These are phyloP conservation scores for Neoscytalidium dimidiatum DNA, from an alignment of 2,329 filamentous ascomycete genomes.

Conservation along the genomic window DNA sequence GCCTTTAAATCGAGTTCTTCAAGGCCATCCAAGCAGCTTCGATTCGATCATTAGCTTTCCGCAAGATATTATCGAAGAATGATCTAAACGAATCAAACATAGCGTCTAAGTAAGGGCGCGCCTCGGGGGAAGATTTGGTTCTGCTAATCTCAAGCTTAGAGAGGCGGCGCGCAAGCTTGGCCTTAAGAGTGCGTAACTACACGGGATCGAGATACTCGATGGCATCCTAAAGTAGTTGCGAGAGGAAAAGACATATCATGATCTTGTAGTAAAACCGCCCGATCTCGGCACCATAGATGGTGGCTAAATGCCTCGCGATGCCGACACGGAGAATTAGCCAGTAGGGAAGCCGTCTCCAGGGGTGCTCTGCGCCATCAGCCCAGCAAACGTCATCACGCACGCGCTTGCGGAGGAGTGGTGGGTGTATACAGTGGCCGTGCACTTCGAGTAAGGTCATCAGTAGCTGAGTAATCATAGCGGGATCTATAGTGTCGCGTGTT, in stretches of 20 bases:
- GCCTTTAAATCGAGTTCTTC: slow-evolving; percentile 33
- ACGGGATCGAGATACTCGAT: slow-evolving; percentile 37
- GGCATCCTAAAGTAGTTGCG: slow-evolving; percentile 48
- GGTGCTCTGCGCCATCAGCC: slow-evolving; percentile 44
- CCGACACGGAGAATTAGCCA: slow-evolving; percentile 66
- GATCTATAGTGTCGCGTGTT: slow-evolving; percentile 58
- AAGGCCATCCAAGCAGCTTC: slow-evolving; percentile 26
- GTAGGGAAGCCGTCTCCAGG: slow-evolving; percentile 64
- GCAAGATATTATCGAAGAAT: slow-evolving; percentile 24
- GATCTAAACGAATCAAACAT: slow-evolving; percentile 31
- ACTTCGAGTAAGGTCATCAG: slow-evolving; percentile 62
- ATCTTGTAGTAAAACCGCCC: slow-evolving; percentile 60
- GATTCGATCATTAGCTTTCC: slow-evolving; percentile 23
- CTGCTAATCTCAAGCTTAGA: slow-evolving; percentile 57
- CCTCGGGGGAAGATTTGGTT: slow-evolving; percentile 19
- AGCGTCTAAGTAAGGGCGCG: slow-evolving; percentile 25
- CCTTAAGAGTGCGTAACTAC: slow-evolving; percentile 42
- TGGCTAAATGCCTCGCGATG: slow-evolving; percentile 54
- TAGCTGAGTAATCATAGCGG: slow-evolving; percentile 60
- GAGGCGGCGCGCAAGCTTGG: slow-evolving; percentile 60
- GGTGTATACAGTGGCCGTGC: slow-evolving; percentile 45
- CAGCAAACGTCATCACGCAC: slow-evolving; percentile 65
- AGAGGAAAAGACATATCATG: slow-evolving; percentile 52
- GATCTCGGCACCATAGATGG: slow-evolving; percentile 39
- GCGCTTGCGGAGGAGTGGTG: slow-evolving; percentile 54